phyloP scores from a whole-genome alignment of 2,329 filamentous ascomycete genomes.

The Aspergillus sclerotialis region DNA sequence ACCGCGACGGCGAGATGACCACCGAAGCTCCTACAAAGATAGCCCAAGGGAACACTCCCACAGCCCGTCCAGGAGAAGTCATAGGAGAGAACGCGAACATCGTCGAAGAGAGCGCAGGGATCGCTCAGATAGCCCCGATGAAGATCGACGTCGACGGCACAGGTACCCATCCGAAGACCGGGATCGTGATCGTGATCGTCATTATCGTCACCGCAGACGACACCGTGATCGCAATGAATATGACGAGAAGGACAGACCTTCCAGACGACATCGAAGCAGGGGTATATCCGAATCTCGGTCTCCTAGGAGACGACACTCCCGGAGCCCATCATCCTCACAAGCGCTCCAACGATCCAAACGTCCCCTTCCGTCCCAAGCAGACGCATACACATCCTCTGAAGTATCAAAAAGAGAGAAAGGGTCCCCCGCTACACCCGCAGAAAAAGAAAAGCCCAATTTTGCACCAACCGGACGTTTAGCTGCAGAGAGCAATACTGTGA shows the following conservation, averaged over 20 bases:
- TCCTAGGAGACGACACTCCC: conserved; percentile 14
- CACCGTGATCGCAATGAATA: conserved; percentile 15
- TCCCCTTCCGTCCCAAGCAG: conserved; percentile 41
- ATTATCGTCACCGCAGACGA: conserved; percentile 21
- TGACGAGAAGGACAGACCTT: conserved; percentile 14
- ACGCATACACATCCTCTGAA: conserved; percentile 35
- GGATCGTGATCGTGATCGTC: too few relatives aligned
- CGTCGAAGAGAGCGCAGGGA: conserved; percentile 18
- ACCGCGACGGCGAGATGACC: conserved; percentile 19
- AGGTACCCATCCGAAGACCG: conserved; percentile 18
- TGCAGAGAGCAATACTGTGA: conserved; percentile 77
- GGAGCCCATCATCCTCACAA: conserved; percentile 19
- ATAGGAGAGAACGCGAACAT: conserved; percentile 14
- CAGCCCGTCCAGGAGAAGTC: conserved; percentile 17
- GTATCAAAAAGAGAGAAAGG: conserved; percentile 13
- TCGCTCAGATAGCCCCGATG: conserved; percentile 16
- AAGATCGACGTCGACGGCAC: conserved; percentile 20
- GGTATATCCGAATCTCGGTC: conserved; percentile 20
- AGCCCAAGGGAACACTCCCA: conserved; percentile 16
- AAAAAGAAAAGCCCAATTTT: conserved; percentile 80
- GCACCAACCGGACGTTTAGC: conserved; percentile 73
- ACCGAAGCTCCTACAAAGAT: conserved; percentile 21
- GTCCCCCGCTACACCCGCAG: conserved; percentile 21
- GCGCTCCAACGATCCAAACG: conserved; percentile 26
- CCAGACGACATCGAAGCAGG: conserved; percentile 14